Evolutionary conservation across 805 yeast species (phyloP).

Genomic region (Saturnispora hagleri): DNA sequence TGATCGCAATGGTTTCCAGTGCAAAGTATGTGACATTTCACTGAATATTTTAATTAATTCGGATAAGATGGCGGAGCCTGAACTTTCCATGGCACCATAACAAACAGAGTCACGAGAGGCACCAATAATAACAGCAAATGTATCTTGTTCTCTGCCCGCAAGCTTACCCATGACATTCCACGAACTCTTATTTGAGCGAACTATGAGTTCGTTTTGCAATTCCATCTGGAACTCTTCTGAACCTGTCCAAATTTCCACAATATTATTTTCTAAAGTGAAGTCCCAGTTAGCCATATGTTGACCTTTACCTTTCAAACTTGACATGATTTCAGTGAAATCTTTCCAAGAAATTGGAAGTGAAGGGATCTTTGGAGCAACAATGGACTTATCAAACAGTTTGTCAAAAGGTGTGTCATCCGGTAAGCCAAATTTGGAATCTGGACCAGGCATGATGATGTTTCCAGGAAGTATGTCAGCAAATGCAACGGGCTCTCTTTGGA

Average conservation of each 20-base stretch:
- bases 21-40: slow-evolving; percentile 48
- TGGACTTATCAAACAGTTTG: slow-evolving; percentile 36
- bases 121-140: slow-evolving; percentile 66
- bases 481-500: slow-evolving; percentile 50
- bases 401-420: slow-evolving; percentile 31
- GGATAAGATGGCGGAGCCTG: slow-evolving; percentile 66
- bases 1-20: slow-evolving; percentile 79
- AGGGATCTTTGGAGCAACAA: slow-evolving; percentile 61
- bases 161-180: slow-evolving; percentile 77
- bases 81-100: slow-evolving; percentile 64
- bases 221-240: slow-evolving; percentile 20
- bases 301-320: slow-evolving; percentile 31
- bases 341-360: slow-evolving; percentile 68
- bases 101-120: slow-evolving; percentile 67
- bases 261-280: slow-evolving; percentile 16
- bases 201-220: slow-evolving; percentile 32
- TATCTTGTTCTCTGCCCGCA: slow-evolving; percentile 71
- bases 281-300: slow-evolving; percentile 30
- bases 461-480: slow-evolving; percentile 56
- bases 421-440: slow-evolving; percentile 33
- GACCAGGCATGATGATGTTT: slow-evolving; percentile 73
- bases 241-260: slow-evolving; percentile 39
- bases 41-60: slow-evolving; percentile 66
- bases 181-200: slow-evolving; percentile 49
- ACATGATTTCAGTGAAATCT: slow-evolving; percentile 46